phyloP scores from a whole-genome alignment of 2,329 filamentous ascomycete species.

The Penicillium freii region DNA sequence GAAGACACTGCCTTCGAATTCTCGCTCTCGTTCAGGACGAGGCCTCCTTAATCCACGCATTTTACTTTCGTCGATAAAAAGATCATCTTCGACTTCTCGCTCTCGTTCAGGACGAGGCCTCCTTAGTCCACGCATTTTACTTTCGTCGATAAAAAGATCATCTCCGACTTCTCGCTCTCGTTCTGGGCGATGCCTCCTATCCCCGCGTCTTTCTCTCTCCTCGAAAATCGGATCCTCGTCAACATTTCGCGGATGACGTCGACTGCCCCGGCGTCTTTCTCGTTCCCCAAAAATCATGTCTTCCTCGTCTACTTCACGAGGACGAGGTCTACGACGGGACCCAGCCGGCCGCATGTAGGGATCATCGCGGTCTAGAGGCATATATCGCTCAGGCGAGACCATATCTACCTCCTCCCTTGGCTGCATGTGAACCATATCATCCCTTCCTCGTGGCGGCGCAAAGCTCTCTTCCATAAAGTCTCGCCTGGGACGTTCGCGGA shows the following conservation, averaged over 20 bases:
- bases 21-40: slow-evolving; percentile 1
- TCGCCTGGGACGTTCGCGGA: slow-evolving; percentile 37
- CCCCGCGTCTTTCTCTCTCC: background rate
- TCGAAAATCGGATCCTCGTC: slow-evolving; percentile 4
- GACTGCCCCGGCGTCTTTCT: slow-evolving; percentile 4
- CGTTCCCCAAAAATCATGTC: slow-evolving; percentile 21
- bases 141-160: slow-evolving; percentile 35
- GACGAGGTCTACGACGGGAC: slow-evolving; percentile 6
- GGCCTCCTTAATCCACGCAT: slow-evolving; percentile 1
- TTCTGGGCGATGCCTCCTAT: background rate
- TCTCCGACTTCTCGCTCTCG: slow-evolving; percentile 19
- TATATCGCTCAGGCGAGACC: background rate
- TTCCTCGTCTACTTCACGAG: slow-evolving; percentile 32
- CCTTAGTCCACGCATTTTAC: background rate
- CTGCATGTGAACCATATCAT: slow-evolving; percentile 31
- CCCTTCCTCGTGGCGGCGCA: slow-evolving; percentile 30
- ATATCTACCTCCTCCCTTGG: slow-evolving; percentile 25
- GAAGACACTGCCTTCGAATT: slow-evolving; percentile 17
- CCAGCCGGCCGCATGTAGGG: slow-evolving; percentile 2
- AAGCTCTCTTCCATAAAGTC: slow-evolving; percentile 39
- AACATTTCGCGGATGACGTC: slow-evolving; percentile 4
- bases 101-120: background rate
- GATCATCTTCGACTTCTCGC: slow-evolving; percentile 27
- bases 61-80: slow-evolving; percentile 31
- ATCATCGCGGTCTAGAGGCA: slow-evolving; percentile 18